These are phyloP conservation scores for Fagopyrum tataricum DNA, from an alignment of 148 eudicot genomes.

Conservation along the genomic window DNA sequence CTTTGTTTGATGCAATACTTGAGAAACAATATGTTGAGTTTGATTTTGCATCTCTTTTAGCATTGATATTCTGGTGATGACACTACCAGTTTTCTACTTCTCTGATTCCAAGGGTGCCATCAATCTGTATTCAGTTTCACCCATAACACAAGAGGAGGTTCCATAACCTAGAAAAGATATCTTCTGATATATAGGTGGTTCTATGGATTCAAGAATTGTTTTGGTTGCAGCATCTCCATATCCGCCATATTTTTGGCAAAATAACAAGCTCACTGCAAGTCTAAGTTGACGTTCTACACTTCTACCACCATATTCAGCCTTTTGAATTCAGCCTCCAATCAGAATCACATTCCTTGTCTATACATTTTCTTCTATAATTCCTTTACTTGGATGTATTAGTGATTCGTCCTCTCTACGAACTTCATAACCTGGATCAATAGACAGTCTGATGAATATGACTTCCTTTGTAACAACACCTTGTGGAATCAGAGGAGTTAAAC, in stretches of 20 bases:
- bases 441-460: not conserved
- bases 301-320: not conserved
- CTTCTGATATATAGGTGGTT: not conserved
- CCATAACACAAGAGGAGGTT: not conserved
- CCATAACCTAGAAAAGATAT: not conserved
- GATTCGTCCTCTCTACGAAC: not conserved
- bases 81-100: too few relatives aligned
- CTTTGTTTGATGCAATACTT: not conserved
- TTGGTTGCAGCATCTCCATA: too few relatives aligned
- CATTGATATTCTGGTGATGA: too few relatives aligned
- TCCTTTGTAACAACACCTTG: not conserved
- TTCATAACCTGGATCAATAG: not conserved
- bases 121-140: not conserved
- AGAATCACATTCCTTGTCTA: not conserved
- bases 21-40: not conserved
- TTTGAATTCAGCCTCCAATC: not conserved
- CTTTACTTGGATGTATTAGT: not conserved
- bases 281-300: not conserved
- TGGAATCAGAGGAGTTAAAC: not conserved
- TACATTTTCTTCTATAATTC: not conserved
- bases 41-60: too few relatives aligned
- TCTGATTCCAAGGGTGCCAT: too few relatives aligned
- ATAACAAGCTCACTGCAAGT: not conserved
- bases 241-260: not conserved
- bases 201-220: too few relatives aligned